These are phyloP conservation scores for Phaeophleospora eucalypticola DNA, from an alignment of 2,329 filamentous ascomycete species.

Conservation along the genomic window DNA sequence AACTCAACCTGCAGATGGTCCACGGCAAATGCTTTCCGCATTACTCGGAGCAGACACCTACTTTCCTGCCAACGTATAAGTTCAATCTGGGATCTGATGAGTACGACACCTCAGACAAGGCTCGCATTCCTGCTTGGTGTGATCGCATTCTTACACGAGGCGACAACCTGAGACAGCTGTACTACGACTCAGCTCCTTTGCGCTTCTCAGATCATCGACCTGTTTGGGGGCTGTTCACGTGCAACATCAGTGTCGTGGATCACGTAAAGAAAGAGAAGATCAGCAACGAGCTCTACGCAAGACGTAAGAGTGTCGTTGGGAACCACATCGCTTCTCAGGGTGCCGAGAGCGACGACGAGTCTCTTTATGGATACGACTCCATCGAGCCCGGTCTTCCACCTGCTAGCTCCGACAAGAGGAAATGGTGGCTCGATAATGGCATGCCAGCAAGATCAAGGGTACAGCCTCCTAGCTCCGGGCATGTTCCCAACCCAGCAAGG, in stretches of 20 bases:
- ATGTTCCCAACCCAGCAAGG: conserved; percentile 67
- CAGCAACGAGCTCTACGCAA: conserved; percentile 68
- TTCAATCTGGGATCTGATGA: conserved; percentile 83
- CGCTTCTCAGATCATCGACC: conserved; percentile 94
- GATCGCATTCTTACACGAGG: conserved; percentile 89
- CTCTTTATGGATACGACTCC: conserved; percentile 74
- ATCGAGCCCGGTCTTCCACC: conserved; percentile 71
- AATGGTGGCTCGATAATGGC: conserved; percentile 64
- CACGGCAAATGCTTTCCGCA: conserved; percentile 83
- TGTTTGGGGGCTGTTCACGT: conserved; percentile 85
- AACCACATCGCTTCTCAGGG: conserved; percentile 56
- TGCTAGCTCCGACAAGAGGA: conserved; percentile 58
- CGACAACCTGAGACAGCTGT: conserved; percentile 71
- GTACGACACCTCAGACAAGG: conserved; percentile 94
- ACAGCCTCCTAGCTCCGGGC: conserved; percentile 58
- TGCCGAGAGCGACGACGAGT: conserved; percentile 69
- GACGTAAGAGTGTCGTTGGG: conserved; percentile 63
- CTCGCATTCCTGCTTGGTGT: conserved; percentile 93
- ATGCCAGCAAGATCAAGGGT: conserved; percentile 71
- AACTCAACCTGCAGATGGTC: conserved; percentile 95
- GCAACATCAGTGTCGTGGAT: conserved; percentile 74
- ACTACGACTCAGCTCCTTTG: conserved; percentile 78
- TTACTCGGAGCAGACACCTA: conserved; percentile 85
- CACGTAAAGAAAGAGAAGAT: conserved; percentile 68
- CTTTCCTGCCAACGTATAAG: conserved; percentile 91